These are phyloP conservation scores for Podospora bellae-mahoneyi DNA, from an alignment of 495 filamentous ascomycete species.

Conservation along the genomic window DNA sequence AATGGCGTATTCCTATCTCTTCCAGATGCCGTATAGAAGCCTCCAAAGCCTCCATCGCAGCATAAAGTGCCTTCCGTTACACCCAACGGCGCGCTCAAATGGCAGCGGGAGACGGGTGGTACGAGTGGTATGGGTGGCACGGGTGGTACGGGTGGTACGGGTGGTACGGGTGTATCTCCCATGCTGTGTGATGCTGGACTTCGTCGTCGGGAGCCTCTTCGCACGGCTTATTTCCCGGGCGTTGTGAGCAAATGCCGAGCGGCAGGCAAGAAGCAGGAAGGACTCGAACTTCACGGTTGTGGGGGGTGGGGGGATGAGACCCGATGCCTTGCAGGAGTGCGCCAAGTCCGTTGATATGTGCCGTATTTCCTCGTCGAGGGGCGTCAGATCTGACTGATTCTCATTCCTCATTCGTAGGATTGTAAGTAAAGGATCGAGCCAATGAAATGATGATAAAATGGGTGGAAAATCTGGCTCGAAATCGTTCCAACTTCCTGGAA, in stretches of 20 bases:
- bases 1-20: not conserved
- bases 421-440: not conserved
- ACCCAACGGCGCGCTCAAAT: not conserved
- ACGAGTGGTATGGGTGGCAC: no score
- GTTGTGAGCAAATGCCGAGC: not conserved
- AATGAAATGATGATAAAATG: not conserved
- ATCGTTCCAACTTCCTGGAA: not conserved
- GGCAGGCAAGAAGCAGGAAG: not conserved
- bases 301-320: not conserved
- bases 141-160: no score
- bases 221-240: not conserved
- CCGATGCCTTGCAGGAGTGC: not conserved
- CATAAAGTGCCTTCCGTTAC: not conserved
- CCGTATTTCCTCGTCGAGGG: not conserved
- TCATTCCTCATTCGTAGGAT: not conserved
- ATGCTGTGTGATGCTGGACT: not conserved
- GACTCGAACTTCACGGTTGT: not conserved
- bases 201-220: not conserved
- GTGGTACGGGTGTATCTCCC: not conserved
- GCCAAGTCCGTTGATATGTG: not conserved
- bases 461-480: not conserved
- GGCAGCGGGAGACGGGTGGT: not conserved
- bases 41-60: not conserved
- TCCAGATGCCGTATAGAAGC: not conserved
- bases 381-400: not conserved